Percentiles rank a stretch among this genome's conserved stretches.
phyloP scores from a whole-genome alignment of 495 filamentous ascomycete genomes.

The Tuber microsphaerosporum region DNA sequence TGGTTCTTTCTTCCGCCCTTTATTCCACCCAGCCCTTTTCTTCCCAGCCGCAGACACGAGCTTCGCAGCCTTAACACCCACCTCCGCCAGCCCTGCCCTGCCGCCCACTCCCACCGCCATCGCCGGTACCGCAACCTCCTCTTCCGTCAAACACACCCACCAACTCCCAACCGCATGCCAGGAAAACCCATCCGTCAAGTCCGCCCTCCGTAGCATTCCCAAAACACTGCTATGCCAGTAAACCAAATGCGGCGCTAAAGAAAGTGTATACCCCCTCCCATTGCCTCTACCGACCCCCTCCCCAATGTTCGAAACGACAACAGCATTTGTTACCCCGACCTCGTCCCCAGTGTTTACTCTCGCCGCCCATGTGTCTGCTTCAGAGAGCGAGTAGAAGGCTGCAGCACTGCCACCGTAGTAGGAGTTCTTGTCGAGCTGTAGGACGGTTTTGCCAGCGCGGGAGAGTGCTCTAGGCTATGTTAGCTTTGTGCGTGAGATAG shows the following conservation, averaged over 20 bases:
- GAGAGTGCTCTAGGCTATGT: slow-evolving; percentile 70
- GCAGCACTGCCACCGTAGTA: slow-evolving; percentile 86
- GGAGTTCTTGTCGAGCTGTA: slow-evolving; percentile 79
- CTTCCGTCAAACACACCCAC: slow-evolving; percentile 58
- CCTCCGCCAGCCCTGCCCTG: slow-evolving; percentile 17
- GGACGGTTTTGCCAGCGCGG: slow-evolving; percentile 80
- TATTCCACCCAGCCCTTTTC: slow-evolving; percentile 38
- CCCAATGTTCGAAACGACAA: slow-evolving; percentile 2
- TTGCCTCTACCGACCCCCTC: not conserved
- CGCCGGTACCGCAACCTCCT: slow-evolving; percentile 36
- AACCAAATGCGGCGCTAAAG: slow-evolving; percentile 77
- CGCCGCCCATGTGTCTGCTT: slow-evolving; percentile 67
- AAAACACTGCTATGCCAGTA: slow-evolving; percentile 74
- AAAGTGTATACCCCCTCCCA: slow-evolving; percentile 59
- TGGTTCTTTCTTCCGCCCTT: slow-evolving; percentile 23
- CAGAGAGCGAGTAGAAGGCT: slow-evolving; percentile 70
- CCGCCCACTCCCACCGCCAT: slow-evolving; percentile 21
- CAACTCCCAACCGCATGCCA: slow-evolving; percentile 92
- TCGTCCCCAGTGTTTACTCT: slow-evolving; percentile 47
- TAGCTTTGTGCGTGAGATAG: slow-evolving; percentile 39
- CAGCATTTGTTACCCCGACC: slow-evolving; percentile 10
- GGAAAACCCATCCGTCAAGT: slow-evolving; percentile 78
- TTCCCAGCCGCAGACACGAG: slow-evolving; percentile 16
- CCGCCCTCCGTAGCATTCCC: slow-evolving; percentile 71
- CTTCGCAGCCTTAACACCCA: slow-evolving; percentile 28